A percentile compares a stretch with the other conserved stretches of the same genome.
Evolutionary conservation across 2,329 filamentous ascomycete genomes (phyloP).

Genomic region (Zopfia rhizophila): DNA sequence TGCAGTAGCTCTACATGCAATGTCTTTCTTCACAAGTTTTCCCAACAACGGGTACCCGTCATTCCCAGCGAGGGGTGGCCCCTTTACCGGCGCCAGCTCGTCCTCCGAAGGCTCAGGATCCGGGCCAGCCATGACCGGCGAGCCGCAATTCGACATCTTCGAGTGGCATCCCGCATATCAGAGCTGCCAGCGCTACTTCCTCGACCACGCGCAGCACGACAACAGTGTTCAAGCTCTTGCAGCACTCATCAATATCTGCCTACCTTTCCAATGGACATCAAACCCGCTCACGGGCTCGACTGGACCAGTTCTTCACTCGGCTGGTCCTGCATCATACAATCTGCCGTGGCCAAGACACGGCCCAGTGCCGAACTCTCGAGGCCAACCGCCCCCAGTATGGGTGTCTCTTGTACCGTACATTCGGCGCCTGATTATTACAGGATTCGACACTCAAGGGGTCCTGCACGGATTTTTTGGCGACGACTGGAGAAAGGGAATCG

Average conservation of each 20-base stretch:
- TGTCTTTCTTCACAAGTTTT: slow-evolving; percentile 6
- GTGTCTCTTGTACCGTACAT: slow-evolving; percentile 89
- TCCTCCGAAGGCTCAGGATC: slow-evolving; percentile 35
- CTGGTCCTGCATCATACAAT: slow-evolving; percentile 46
- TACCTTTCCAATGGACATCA: slow-evolving; percentile 80
- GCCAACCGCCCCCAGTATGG: slow-evolving; percentile 52
- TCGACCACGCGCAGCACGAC: slow-evolving; percentile 89
- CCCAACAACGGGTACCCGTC: slow-evolving; percentile 41
- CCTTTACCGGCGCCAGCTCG: slow-evolving; percentile 39
- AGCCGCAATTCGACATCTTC: slow-evolving; percentile 78
- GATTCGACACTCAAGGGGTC: slow-evolving; percentile 87
- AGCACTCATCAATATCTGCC: slow-evolving; percentile 88
- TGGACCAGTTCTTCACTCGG: slow-evolving; percentile 41
- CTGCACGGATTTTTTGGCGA: slow-evolving; percentile 97
- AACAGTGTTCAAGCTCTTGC: slow-evolving; percentile 86
- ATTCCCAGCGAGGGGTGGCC: slow-evolving; percentile 35
- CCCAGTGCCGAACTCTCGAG: slow-evolving; percentile 50
- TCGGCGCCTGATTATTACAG: slow-evolving; percentile 87
- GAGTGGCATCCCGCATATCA: slow-evolving; percentile 94
- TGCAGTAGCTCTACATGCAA: slow-evolving; percentile 36
- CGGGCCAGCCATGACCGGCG: slow-evolving; percentile 44
- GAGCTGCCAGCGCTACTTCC: slow-evolving; percentile 88
- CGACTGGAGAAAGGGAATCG: slow-evolving; percentile 83
- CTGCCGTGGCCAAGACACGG: slow-evolving; percentile 55
- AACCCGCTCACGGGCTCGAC: slow-evolving; percentile 58